Evolutionary conservation across 2,329 filamentous ascomycete genomes (phyloP), one percentile per base, ranked within the genome.

Genomic region (Paecilomyces sp.): DNA sequence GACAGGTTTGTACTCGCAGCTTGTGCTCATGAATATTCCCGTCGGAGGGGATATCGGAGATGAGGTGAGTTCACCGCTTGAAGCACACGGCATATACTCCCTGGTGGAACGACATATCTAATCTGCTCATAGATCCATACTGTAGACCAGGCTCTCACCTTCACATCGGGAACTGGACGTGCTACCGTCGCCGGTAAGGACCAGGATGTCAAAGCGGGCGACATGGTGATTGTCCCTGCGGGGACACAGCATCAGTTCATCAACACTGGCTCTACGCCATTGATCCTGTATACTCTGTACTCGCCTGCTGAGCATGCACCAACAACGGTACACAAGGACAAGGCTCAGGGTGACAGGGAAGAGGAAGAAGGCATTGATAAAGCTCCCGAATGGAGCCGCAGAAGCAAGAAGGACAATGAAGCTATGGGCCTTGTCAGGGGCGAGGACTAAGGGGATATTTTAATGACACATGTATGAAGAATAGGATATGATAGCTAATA

Each of bases 191-290:
- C 79, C 15, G 84, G 83, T 0, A 82, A 82, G 58, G 82, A 86
- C 57, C 83, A 86, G 59, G 71, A 75, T 28, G 74, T 86, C 60
- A 79, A 79, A 57, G 82, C 83, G 4, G 81, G 82, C 58, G 78
- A 85, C 71, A 72, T 86, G 15, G 80, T 88, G 25, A 79, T 87
- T 56, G 85, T 88, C 2, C 85, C 86, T 0, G 86, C 85, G 0
- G 85, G 85, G 0, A 88, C 85, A 1, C 83, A 85, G 70, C 85
- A 88, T 68, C 85, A 88, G 67, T 88, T 88, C 68, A 74, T 87
- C 56, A 88, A 87, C 60, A 84, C 77, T 2, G 85, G 85, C 1
- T 77, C 82, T 0, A 79, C 80, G 56, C 84, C 85, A 1, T 69
- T 88, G 57, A 83, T 87, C 64, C 68, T 88, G 41, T 82, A 87